Evolutionary conservation across 1,284 basidiomycete genomes (phyloP).

Genomic region (Sanguinoderma infundibulare): DNA sequence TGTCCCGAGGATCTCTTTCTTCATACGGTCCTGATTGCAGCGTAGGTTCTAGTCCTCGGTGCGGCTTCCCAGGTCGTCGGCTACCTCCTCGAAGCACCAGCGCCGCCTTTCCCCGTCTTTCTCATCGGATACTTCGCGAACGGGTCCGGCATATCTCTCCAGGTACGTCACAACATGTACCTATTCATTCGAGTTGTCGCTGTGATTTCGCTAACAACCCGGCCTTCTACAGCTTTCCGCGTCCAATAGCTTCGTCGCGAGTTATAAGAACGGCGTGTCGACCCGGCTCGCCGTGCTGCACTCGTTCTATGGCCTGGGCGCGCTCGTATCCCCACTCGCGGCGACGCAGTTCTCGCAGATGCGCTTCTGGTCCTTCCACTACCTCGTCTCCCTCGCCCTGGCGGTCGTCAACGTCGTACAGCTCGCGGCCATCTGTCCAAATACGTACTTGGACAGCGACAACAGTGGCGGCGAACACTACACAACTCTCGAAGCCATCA

Average conservation of each 20-base stretch:
- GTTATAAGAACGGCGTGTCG: constrained; percentile 47
- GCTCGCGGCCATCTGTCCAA: constrained; percentile 51
- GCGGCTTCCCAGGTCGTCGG: constrained; percentile 47
- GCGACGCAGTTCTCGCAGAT: constrained; percentile 64
- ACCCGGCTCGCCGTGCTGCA: constrained; percentile 69
- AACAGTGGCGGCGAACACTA: no score
- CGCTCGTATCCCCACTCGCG: constrained; percentile 60
- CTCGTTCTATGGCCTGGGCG: constrained; percentile 60
- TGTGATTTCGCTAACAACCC: no score
- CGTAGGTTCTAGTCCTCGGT: constrained; percentile 6
- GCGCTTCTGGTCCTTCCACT: constrained; percentile 65
- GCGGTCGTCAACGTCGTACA: constrained; percentile 49
- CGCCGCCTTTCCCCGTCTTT: constrained; percentile 71
- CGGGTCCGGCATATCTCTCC: constrained; percentile 53
- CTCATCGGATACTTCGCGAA: constrained; percentile 61
- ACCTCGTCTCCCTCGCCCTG: constrained; percentile 61
- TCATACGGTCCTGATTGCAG: neutral
- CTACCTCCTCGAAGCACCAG: constrained; percentile 61
- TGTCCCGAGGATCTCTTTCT: neutral
- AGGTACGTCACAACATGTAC: constrained; percentile 9
- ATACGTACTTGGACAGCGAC: no score
- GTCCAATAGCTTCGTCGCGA: constrained; percentile 57
- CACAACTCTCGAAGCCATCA: no score
- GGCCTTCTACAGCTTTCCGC: constrained; percentile 50
- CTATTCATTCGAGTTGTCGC: neutral